These are phyloP conservation scores for Lodderomyces elongisporus DNA, from an alignment of 1,139 yeast species.

Conservation along the genomic window DNA sequence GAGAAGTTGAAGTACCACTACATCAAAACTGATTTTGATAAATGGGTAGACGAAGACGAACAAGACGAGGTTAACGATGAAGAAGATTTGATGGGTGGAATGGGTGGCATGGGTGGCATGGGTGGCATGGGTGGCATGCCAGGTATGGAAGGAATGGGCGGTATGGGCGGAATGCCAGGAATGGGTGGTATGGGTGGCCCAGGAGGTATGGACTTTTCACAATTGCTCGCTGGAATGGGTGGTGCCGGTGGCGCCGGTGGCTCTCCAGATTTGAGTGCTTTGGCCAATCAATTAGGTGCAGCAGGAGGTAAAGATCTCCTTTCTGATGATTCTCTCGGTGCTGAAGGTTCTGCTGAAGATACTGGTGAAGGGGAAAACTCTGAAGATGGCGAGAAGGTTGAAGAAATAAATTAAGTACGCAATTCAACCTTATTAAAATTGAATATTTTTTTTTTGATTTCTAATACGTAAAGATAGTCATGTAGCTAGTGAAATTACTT, in stretches of 20 bases:
- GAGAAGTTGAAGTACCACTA: slow-evolving; percentile 65
- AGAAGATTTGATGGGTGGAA: slow-evolving; percentile 31
- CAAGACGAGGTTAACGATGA: slow-evolving; percentile 61
- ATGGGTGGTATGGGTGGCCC: slow-evolving; percentile 25
- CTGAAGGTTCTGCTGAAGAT: slow-evolving; percentile 1
- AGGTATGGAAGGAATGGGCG: slow-evolving; percentile 26
- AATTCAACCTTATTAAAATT: too few species aligned
- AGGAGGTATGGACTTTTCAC: slow-evolving; percentile 17
- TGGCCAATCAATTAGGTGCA: slow-evolving; percentile 42
- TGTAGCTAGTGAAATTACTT: too few species aligned
- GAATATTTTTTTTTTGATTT: too few species aligned
- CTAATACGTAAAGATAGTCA: too few species aligned
- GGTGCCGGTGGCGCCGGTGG: slow-evolving; percentile 21
- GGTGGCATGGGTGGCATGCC: slow-evolving; percentile 26
- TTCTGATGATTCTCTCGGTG: slow-evolving; percentile 3
- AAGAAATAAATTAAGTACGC: slow-evolving; percentile 6
- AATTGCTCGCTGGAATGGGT: slow-evolving; percentile 26
- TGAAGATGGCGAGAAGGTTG: not conserved
- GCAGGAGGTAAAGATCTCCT: slow-evolving; percentile 18
- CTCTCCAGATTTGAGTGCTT: slow-evolving; percentile 29
- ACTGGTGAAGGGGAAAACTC: slow-evolving; percentile 1
- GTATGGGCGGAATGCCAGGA: slow-evolving; percentile 27
- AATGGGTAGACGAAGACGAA: slow-evolving; percentile 96
- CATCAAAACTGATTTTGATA: slow-evolving; percentile 92
- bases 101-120: slow-evolving; percentile 26